Evolutionary conservation across 306 rosid species (phyloP), one percentile per base, ranked within the genome.

Genomic region (Phaseolus lunatus): DNA sequence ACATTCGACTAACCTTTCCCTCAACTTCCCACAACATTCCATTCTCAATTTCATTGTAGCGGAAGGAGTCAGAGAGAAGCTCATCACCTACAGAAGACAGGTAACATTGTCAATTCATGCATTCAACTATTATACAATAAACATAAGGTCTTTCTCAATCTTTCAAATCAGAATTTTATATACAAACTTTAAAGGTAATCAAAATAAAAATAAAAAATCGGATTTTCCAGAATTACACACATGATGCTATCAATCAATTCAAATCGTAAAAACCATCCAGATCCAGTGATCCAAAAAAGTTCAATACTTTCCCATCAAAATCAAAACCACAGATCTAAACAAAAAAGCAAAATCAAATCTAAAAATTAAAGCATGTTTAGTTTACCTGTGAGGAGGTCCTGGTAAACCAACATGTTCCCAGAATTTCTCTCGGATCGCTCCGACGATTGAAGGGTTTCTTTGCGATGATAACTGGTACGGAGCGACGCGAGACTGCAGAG

Each of bases 21-120:
- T 81, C 89, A 37, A 92, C 97, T 85, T 92, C 97, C 97, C 93
- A 92, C 68, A 92, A 52, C 19, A 83, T 75, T 78, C 97, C 92
- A 77, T 92, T 87, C 53, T 88, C 66, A 29, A 80, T 74, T 81
- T 92, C 97, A 68, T 37, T 85, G 86, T 90, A 90, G 0, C 65
- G 74, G 67, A 88, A 92, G 13, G 96, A 90, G 79, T 92, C 92
- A 31, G 96, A 92, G 87, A 92, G 93, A 81, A 92, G 96, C 90
- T 92, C 96, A n/a, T 90, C 97, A 70, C 92, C 97, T 92, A 24
- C 41, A 78, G 9, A 54, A 12, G 4, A 0, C 4, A 53, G n/a
- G 44, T 27, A 2, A 4, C 16, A 50, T 0, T 6, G 41, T 69
- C 48, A 78, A 13, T n/a, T 5, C 27, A 27, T 14, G 7, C 7